Percentiles rank a stretch among this genome's conserved stretches.
phyloP scores from a whole-genome alignment of 768 basidiomycete genomes.

The Candolleomyces aberdarensis region DNA sequence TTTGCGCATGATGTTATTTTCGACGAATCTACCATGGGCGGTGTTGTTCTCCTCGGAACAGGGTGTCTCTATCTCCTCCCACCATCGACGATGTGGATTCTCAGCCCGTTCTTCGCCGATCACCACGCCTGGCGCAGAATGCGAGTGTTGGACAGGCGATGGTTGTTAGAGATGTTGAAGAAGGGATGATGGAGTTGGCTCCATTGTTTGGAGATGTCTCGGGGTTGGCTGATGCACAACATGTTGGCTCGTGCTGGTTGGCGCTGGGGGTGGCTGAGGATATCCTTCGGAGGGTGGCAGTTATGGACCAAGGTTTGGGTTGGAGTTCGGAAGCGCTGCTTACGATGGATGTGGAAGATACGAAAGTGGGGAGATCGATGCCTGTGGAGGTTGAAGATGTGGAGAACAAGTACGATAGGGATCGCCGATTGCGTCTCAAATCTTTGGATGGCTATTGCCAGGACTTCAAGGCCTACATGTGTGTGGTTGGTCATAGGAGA shows the following conservation, averaged over 20 bases:
- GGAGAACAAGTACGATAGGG: too few species aligned
- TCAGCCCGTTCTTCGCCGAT: not conserved
- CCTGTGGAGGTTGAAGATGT: not conserved
- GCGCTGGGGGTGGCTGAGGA: not conserved
- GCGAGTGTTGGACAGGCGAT: too few species aligned
- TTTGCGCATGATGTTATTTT: slow-evolving; percentile 29
- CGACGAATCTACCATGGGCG: slow-evolving; percentile 17
- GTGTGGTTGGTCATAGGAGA: not conserved
- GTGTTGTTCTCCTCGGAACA: not conserved
- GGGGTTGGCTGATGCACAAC: not conserved
- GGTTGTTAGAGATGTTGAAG: too few species aligned
- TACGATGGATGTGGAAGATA: too few species aligned
- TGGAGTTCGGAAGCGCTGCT: too few species aligned
- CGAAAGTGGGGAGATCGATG: too few species aligned
- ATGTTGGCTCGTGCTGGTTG: not conserved
- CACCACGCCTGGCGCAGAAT: too few species aligned
- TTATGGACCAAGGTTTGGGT: not conserved
- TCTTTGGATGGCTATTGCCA: not conserved
- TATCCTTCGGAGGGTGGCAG: not conserved
- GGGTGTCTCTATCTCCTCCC: not conserved
- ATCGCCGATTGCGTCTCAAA: not conserved
- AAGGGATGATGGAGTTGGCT: not conserved
- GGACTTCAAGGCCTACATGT: not conserved
- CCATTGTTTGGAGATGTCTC: too few species aligned
- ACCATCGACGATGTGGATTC: not conserved